Conservation (phyloP, 2,329 filamentous ascomycete genomes). For the Conoideocrella luteorostrata region DNA sequence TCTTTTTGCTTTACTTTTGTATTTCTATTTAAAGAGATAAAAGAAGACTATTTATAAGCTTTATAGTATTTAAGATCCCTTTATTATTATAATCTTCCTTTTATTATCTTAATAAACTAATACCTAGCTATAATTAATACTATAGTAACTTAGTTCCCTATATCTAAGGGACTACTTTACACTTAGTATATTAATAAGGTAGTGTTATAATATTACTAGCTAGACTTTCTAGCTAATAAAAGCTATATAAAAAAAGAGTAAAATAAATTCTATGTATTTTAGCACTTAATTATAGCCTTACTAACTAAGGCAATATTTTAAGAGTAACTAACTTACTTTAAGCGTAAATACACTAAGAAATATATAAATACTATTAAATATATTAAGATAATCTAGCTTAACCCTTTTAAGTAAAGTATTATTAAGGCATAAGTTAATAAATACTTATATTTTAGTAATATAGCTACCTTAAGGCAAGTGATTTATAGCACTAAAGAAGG, state of each 20-base stretch:
- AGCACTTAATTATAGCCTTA: conserved; percentile 15
- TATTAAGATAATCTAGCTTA: conserved; percentile 15
- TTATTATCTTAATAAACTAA: conserved; percentile 8
- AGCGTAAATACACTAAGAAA: conserved; percentile 11
- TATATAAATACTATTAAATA: conserved; percentile 15
- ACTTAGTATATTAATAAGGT: conserved; percentile 14
- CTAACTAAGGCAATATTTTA: conserved; percentile 12
- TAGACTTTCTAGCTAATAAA: conserved; percentile 5
- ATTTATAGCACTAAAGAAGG: too few relatives aligned
- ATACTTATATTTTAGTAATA: conserved; percentile 16
- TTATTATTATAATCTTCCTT: too few relatives aligned
- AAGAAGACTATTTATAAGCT: conserved; percentile 13
- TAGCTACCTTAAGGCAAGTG: too few relatives aligned
- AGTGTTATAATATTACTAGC: conserved; percentile 8
- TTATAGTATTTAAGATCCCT: conserved; percentile 12
- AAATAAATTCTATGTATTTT: conserved; percentile 15
- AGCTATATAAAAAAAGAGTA: conserved; percentile 3
- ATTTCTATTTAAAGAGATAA: conserved; percentile 12
- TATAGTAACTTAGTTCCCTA: conserved; percentile 7
- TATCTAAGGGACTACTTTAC: too few relatives aligned
- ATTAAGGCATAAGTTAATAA: conserved; percentile 16
- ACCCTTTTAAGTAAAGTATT: conserved; percentile 16
- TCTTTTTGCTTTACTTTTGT: conserved; percentile 16
- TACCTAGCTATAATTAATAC: conserved; percentile 14
- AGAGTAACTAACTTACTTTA: conserved; percentile 12